phyloP scores from a whole-genome alignment of 495 filamentous ascomycete species.

The Hypoxylon subgilvum region DNA sequence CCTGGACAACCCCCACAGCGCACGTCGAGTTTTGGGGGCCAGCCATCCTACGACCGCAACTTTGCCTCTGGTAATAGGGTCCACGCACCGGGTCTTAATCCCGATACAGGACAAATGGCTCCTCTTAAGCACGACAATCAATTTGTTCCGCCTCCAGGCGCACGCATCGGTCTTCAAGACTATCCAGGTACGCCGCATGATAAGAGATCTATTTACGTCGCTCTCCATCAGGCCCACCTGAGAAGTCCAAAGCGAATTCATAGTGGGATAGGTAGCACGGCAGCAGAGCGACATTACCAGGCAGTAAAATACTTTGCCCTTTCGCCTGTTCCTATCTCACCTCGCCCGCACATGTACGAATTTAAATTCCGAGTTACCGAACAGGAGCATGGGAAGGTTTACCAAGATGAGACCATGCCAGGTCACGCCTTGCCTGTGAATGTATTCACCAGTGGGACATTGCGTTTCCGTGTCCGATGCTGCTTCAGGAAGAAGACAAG shows the following conservation, averaged over 20 bases:
- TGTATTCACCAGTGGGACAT: constrained; percentile 45
- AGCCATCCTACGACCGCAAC: background rate
- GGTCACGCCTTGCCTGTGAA: constrained; percentile 36
- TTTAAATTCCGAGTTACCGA: constrained; percentile 45
- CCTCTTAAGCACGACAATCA: background rate
- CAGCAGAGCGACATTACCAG: constrained; percentile 52
- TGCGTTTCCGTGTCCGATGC: constrained; percentile 50
- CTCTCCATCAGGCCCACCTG: constrained; percentile 64
- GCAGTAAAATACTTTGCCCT: constrained; percentile 54
- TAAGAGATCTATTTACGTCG: constrained; percentile 51
- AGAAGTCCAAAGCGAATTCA: constrained; percentile 60
- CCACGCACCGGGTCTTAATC: too few relatives aligned
- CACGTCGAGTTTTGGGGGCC: background rate
- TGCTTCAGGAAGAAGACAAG: constrained; percentile 27
- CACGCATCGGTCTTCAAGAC: constrained; percentile 31
- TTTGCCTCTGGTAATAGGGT: too few relatives aligned
- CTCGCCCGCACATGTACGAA: constrained; percentile 37
- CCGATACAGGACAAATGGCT: background rate
- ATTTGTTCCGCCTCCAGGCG: constrained; percentile 45
- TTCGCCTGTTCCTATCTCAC: constrained; percentile 44
- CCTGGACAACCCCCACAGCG: background rate
- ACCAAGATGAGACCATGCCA: constrained; percentile 8
- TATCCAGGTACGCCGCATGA: constrained; percentile 50
- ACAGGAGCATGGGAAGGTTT: constrained; percentile 39
- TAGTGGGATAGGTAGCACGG: constrained; percentile 13